Conservation (phyloP, 495 filamentous ascomycete genomes). For the Chaetomium fimeti region DNA sequence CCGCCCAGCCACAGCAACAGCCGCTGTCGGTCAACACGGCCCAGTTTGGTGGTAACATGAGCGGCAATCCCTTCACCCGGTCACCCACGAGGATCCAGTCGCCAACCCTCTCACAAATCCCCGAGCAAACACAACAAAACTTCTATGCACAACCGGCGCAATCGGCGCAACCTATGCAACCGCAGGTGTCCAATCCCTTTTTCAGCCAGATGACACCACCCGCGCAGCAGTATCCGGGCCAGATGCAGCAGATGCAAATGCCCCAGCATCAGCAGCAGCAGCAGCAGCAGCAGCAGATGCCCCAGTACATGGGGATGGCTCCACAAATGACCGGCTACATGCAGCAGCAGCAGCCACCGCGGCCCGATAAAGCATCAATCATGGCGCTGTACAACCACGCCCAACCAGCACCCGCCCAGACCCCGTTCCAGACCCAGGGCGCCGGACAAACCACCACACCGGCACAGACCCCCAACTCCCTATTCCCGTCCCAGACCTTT, state of each 20-base stretch:
- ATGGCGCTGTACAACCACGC: conserved; percentile 82
- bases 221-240: conserved; percentile 38
- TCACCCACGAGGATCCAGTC: conserved; percentile 49
- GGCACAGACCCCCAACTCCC: conserved; percentile 25
- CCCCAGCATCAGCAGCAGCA: conserved; percentile 22
- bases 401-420: conserved; percentile 62
- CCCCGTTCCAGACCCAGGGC: conserved; percentile 21
- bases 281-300: no score
- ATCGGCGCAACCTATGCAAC: conserved; percentile 33
- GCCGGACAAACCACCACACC: conserved; percentile 15
- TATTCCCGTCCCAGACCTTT: conserved; percentile 27
- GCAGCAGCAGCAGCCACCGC: conserved; percentile 35
- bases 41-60: conserved; percentile 30
- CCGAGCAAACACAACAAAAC: conserved; percentile 53
- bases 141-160: conserved; percentile 43
- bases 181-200: conserved; percentile 54
- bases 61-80: conserved; percentile 47
- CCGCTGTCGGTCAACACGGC: conserved; percentile 45
- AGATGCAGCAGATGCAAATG: conserved; percentile 25
- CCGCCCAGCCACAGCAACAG: conserved; percentile 34
- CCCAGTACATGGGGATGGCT: conserved; percentile 33
- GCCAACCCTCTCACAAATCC: conserved; percentile 48
- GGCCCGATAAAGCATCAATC: conserved; percentile 75
- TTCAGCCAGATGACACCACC: conserved; percentile 43
- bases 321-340: conserved; percentile 27